Percentiles rank a stretch among this genome's conserved stretches.
phyloP scores from a whole-genome alignment of 139 green algal genomes.

The Monoraphidium neglectum region DNA sequence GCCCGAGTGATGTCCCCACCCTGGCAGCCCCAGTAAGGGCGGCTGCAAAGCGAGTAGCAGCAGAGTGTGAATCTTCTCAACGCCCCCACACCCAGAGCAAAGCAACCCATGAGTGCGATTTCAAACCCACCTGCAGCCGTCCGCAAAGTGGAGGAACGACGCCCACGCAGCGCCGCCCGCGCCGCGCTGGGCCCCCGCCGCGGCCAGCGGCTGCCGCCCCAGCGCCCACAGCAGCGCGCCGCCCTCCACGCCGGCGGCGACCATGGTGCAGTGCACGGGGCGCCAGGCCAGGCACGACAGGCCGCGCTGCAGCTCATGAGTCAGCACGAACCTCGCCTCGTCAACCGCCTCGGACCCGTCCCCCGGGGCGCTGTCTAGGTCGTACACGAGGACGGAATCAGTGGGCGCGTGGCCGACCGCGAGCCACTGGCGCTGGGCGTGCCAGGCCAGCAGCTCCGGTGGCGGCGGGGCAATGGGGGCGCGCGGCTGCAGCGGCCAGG shows the following conservation, averaged over 20 bases:
- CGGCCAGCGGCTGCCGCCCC: constrained; percentile 25
- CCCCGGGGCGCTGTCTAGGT: neutral
- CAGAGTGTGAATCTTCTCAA: no score
- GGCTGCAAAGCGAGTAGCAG: neutral
- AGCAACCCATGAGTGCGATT: neutral
- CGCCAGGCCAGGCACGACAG: constrained; percentile 41
- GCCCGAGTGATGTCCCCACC: neutral
- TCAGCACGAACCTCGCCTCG: constrained; percentile 20
- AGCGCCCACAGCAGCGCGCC: constrained; percentile 49
- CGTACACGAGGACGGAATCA: constrained; percentile 19
- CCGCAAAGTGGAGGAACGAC: constrained; percentile 17
- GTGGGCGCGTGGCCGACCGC: constrained; percentile 6
- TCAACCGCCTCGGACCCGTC: neutral
- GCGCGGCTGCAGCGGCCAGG: no score
- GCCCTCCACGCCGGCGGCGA: constrained; percentile 38
- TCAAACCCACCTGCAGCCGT: constrained; percentile 13
- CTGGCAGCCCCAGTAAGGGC: neutral
- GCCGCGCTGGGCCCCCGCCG: neutral
- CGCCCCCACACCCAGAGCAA: no score
- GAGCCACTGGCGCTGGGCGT: neutral
- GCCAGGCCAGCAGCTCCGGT: no score
- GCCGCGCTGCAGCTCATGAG: constrained; percentile 38
- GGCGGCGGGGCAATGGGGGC: no score
- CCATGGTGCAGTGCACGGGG: constrained; percentile 32
- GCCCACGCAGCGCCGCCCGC: constrained; percentile 22